These are phyloP conservation scores for Haematococcus lacustris DNA, from an alignment of 139 green algal species.

Conservation along the genomic window DNA sequence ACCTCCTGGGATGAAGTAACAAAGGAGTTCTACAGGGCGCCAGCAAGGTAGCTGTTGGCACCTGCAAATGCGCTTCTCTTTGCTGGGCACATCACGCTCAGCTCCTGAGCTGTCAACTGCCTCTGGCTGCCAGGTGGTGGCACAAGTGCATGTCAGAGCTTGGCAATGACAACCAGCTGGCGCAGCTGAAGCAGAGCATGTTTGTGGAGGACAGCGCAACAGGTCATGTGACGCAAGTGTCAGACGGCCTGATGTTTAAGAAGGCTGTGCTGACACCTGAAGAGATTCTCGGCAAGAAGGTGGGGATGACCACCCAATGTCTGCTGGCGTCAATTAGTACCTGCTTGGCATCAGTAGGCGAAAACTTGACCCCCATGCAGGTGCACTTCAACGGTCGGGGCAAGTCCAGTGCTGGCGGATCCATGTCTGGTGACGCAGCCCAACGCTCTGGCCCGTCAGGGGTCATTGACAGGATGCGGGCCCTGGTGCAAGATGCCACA, in stretches of 20 bases:
- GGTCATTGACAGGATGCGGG: no score
- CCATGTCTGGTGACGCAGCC: background rate
- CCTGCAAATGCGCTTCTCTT: slow-evolving; percentile 23
- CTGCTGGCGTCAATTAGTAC: background rate
- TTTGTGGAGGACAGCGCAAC: slow-evolving; percentile 15
- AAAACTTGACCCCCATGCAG: no score
- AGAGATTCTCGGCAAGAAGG: slow-evolving; percentile 27
- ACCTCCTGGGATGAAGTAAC: slow-evolving; percentile 34
- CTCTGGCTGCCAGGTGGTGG: slow-evolving; percentile 11
- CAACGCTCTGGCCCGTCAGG: no score
- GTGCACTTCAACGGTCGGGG: slow-evolving; percentile 6
- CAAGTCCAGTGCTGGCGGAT: background rate
- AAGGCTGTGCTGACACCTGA: slow-evolving; percentile 35
- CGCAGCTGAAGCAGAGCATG: slow-evolving; percentile 24
- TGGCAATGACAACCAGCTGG: slow-evolving; percentile 38
- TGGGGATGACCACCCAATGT: background rate
- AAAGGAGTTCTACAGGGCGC: slow-evolving; percentile 36
- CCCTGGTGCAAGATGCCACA: no score
- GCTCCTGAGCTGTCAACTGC: background rate
- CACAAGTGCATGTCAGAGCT: slow-evolving; percentile 32
- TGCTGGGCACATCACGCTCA: no score
- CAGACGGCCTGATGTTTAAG: slow-evolving; percentile 42
- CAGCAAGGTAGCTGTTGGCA: slow-evolving; percentile 19
- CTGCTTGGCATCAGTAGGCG: no score
- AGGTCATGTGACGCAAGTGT: slow-evolving; percentile 14